Evolutionary conservation across 1,284 basidiomycete species (phyloP), one percentile per base, ranked within the genome.

Genomic region (Cutaneotrichosporon spelunceum): DNA sequence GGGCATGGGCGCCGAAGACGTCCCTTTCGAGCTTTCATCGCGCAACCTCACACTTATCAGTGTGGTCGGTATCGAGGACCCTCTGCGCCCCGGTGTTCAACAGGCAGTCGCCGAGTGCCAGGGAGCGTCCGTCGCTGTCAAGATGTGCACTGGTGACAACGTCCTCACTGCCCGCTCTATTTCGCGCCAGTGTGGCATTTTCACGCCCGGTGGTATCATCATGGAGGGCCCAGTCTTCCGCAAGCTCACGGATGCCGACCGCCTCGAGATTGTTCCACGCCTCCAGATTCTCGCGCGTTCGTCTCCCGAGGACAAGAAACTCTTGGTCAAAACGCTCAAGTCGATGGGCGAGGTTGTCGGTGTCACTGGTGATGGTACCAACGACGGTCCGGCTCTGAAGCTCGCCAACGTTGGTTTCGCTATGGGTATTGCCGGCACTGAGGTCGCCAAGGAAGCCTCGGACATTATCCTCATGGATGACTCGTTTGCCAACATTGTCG

Each of bases 131-230:
- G 93, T 99, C n/a, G 84, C 85, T 30, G 88, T 99, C 81, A 98
- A 97, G 82, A 99, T 99, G 94, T 96, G 92, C 78, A 98, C 95
- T 0, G 95, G 94, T 74, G 95, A 99, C 80, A 99, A 98, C 70
- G 90, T 94, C 54, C 84, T 98, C 50, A 95, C 93, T 8, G 81
- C 81, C 24, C 86, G 90, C 26, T 97, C 93, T 8, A 99, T 99
- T 71, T 93, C 95, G 39, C 84, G 85, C 8, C 95, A 98, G 74
- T 98, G 94, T 74, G 93, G 94, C 48, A 97, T 77, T 69, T 73
- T 79, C 65, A 79, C 79, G 19, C 73, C 79, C 24, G 80, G 80
- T 53, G 80, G 81, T 39, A 76, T 82, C 66, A 76, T 78, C 26
- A 72, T 78, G 62, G 81, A 82, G 75, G 95, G 95, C 0, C 93